Conservation (phyloP, 140 eudicot species). For the Stevia rebaudiana region DNA sequence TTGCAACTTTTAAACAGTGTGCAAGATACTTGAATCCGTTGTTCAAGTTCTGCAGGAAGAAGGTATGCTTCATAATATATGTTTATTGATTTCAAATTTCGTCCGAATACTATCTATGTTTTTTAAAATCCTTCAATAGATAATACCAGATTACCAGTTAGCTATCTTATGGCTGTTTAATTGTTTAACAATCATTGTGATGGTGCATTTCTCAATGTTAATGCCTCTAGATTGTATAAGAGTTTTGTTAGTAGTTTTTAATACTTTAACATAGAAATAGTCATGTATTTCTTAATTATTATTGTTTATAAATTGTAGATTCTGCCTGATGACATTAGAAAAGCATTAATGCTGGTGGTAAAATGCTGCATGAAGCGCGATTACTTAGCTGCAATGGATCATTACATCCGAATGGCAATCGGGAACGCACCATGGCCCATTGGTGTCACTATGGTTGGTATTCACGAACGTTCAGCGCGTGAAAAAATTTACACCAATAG, state of each 20-base stretch:
- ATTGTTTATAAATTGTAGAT: constrained; percentile 24
- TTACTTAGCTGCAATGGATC: constrained; percentile 89
- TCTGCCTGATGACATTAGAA: constrained; percentile 81
- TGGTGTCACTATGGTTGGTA: constrained; percentile 99
- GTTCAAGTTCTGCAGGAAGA: constrained; percentile 94
- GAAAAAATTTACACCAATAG: constrained; percentile 92
- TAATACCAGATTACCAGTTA: background rate
- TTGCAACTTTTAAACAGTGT: constrained; percentile 94
- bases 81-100: background rate
- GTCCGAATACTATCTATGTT: background rate
- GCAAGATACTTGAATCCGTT: constrained; percentile 84
- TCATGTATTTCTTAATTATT: no score
- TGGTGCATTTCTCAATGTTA: background rate
- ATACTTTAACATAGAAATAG: no score
- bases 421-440: constrained; percentile 99
- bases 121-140: background rate
- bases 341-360: constrained; percentile 67
- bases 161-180: background rate
- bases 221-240: background rate
- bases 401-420: constrained; percentile 87
- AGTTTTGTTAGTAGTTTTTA: background rate
- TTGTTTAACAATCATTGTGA: background rate
- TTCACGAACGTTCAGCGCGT: constrained; percentile 99
- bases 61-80: constrained; percentile 38
- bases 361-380: constrained; percentile 80